phyloP scores from a whole-genome alignment of 202 grass and related monocot genomes.

The Brachypodium distachyon region DNA sequence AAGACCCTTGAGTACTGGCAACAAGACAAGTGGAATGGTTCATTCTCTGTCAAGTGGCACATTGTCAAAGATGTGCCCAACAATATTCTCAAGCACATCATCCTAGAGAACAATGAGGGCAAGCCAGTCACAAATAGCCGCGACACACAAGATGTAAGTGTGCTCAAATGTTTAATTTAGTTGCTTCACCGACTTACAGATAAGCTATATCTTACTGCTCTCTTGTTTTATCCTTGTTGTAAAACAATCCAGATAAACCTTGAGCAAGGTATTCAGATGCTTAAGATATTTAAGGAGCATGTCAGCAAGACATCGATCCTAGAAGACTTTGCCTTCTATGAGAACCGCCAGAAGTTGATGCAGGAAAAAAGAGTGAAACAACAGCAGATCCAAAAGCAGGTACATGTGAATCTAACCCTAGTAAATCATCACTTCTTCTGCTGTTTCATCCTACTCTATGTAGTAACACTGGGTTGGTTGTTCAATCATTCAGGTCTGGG shows the following conservation, averaged over 20 bases:
- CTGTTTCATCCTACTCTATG: background rate
- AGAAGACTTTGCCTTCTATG: constrained; percentile 62
- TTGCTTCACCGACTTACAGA: background rate
- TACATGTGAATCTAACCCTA: background rate
- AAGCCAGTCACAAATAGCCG: constrained; percentile 83
- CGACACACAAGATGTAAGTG: constrained; percentile 63
- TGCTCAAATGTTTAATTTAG: background rate
- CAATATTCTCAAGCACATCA: constrained; percentile 71
- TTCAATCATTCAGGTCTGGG: constrained; percentile 38
- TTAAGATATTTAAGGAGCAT: constrained; percentile 69
- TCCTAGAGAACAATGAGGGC: constrained; percentile 71
- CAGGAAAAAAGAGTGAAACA: constrained; percentile 59
- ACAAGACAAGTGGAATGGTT: constrained; percentile 85
- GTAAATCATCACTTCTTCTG: background rate
- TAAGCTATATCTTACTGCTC: background rate
- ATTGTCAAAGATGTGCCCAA: constrained; percentile 77
- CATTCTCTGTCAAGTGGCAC: constrained; percentile 70
- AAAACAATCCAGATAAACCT: constrained; percentile 42
- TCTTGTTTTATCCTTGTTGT: background rate
- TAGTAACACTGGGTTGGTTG: background rate
- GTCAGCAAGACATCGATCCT: constrained; percentile 53
- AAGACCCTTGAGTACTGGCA: constrained; percentile 67
- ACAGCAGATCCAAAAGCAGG: constrained; percentile 64
- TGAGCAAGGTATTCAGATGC: constrained; percentile 62
- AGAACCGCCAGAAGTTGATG: constrained; percentile 64